Evolutionary conservation across 2,329 filamentous ascomycete genomes (phyloP).

Genomic region (Orbilia oligospora): DNA sequence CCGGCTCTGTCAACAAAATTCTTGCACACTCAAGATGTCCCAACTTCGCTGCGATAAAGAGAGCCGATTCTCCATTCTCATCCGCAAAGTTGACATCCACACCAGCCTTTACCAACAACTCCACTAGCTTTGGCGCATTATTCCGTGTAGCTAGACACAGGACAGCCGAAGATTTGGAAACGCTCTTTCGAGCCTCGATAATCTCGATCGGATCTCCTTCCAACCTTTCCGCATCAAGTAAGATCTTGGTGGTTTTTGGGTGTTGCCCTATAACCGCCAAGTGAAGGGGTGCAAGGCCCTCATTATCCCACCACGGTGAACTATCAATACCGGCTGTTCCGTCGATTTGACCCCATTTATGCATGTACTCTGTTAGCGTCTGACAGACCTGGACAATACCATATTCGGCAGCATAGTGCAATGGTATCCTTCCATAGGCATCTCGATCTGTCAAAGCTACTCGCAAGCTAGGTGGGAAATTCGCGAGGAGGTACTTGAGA

Average conservation of each 20-base stretch:
- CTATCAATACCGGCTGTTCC: conserved; percentile 89
- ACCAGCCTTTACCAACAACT: conserved; percentile 87
- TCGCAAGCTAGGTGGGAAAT: conserved; percentile 78
- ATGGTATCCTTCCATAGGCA: conserved; percentile 83
- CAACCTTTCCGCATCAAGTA: conserved; percentile 86
- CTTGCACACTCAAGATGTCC: conserved; percentile 85
- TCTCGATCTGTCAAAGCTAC: conserved; percentile 78
- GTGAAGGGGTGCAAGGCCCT: conserved; percentile 91
- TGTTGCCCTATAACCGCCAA: conserved; percentile 93
- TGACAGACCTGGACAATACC: conserved; percentile 93
- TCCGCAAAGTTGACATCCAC: conserved; percentile 96
- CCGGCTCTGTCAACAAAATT: conserved; percentile 79
- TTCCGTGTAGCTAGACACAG: conserved; percentile 89
- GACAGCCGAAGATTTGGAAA: conserved; percentile 88
- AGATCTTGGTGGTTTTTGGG: conserved; percentile 82
- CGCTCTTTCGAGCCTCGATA: conserved; percentile 75
- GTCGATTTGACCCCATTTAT: conserved; percentile 88
- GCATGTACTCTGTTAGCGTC: conserved; percentile 88
- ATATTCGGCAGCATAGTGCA: conserved; percentile 96
- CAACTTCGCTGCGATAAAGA: conserved; percentile 92
- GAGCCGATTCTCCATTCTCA: conserved; percentile 87
- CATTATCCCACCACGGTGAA: conserved; percentile 88
- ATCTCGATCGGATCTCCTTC: conserved; percentile 76
- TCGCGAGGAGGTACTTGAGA: conserved; percentile 74
- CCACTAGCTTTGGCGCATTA: conserved; percentile 86